A percentile compares a stretch with the other conserved stretches of the same genome.
Conservation (phyloP, 495 filamentous ascomycete species). For the Astrocystis sublimbata region DNA sequence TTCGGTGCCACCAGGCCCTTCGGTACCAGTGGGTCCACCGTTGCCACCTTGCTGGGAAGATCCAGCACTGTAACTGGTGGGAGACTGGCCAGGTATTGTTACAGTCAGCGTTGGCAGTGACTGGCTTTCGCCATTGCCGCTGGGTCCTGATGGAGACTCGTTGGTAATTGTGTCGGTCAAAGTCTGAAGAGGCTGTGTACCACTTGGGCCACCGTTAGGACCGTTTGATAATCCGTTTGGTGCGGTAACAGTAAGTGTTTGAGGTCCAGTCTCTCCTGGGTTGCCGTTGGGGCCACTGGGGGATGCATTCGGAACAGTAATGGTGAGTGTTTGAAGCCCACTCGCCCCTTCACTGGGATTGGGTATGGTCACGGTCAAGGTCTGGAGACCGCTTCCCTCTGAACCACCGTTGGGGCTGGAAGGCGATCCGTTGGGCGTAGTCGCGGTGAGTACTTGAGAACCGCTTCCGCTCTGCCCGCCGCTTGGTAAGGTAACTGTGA, state of each 20-base stretch:
- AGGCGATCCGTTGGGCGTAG: background rate
- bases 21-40: background rate
- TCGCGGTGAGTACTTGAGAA: constrained; percentile 3
- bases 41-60: constrained; percentile 8
- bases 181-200: constrained; percentile 5
- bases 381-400: constrained; percentile 13
- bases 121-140: constrained; percentile 12
- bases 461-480: background rate
- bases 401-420: background rate
- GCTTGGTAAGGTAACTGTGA: constrained; percentile 23
- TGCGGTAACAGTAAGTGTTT: constrained; percentile 11
- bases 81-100: constrained; percentile 24
- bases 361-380: constrained; percentile 25
- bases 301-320: background rate
- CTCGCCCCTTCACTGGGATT: constrained; percentile 1
- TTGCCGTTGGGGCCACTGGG: constrained; percentile 7
- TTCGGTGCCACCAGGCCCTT: constrained; percentile 19
- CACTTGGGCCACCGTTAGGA: constrained; percentile 9
- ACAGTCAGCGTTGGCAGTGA: constrained; percentile 24
- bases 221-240: constrained; percentile 17
- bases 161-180: constrained; percentile 2
- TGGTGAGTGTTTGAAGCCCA: constrained; percentile 1
- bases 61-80: constrained; percentile 14
- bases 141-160: constrained; percentile 9
- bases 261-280: background rate